Evolutionary conservation across 305 asterid genomes (phyloP).

Genomic region (Fraxinus albicans): DNA sequence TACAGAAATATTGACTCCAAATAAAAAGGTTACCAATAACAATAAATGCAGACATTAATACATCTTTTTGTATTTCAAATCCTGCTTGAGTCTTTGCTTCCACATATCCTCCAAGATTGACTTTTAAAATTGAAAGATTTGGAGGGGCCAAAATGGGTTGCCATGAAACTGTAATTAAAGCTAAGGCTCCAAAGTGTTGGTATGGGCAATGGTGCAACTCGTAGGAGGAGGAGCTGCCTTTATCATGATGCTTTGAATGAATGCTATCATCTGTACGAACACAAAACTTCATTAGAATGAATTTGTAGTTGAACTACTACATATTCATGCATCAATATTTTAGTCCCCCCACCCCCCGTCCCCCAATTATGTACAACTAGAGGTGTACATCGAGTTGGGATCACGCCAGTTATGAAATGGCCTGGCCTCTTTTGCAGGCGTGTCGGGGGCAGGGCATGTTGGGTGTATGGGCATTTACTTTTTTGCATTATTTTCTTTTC

Average conservation of each 20-base stretch:
- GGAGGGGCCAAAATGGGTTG: neutral
- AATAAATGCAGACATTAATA: neutral
- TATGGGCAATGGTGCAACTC: constrained; percentile 15
- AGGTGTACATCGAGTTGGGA: neutral
- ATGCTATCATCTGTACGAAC: constrained; percentile 66
- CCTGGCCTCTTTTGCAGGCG: neutral
- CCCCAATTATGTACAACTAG: neutral
- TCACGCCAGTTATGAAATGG: neutral
- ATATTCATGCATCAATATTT: neutral
- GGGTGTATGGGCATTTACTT: neutral
- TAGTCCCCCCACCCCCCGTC: neutral
- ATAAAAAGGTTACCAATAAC: neutral
- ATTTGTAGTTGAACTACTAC: neutral
- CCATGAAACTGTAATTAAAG: constrained; percentile 20
- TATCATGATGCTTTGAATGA: constrained; percentile 56
- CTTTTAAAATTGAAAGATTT: neutral
- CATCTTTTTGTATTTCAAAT: neutral
- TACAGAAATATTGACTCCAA: neutral
- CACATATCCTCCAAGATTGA: neutral
- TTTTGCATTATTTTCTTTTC: neutral
- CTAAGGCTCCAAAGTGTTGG: constrained; percentile 29
- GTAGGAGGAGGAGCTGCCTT: constrained; percentile 35
- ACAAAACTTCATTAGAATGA: neutral
- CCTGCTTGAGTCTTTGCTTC: neutral
- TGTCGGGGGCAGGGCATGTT: too few relatives aligned